Evolutionary conservation across 306 rosid genomes (phyloP).

Genomic region (Malus sieversii): DNA sequence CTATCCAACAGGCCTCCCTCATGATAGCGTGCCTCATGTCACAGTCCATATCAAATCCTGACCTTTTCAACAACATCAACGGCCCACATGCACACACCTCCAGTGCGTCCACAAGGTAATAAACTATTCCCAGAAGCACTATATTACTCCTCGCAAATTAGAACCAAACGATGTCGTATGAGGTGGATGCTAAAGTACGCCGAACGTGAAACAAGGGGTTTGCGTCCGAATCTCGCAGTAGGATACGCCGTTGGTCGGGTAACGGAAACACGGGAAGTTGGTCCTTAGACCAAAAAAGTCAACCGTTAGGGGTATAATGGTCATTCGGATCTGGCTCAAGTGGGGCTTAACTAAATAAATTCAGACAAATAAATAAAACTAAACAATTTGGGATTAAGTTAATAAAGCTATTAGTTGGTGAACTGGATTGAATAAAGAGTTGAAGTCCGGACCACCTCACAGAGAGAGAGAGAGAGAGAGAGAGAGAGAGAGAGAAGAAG

Average conservation of each 20-base stretch:
- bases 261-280: constrained; percentile 9
- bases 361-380: not conserved
- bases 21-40: constrained; percentile 20
- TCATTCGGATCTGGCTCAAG: not conserved
- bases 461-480: constrained; percentile 8
- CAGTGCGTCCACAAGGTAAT: not conserved
- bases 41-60: not conserved
- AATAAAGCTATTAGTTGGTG: constrained; percentile 17
- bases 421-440: constrained; percentile 47
- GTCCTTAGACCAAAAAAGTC: constrained; percentile 7
- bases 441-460: constrained; percentile 33
- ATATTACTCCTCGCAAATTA: not conserved
- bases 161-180: not conserved
- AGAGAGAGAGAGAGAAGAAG: constrained; percentile 8
- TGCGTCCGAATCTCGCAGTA: not conserved
- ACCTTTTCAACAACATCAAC: not conserved
- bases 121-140: not conserved
- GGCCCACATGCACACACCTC: not conserved
- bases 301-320: constrained; percentile 28
- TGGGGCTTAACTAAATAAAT: not conserved
- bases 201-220: not conserved
- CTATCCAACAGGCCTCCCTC: not conserved
- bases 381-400: constrained; percentile 15
- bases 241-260: constrained; percentile 11
- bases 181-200: not conserved